A percentile compares a stretch with the other conserved stretches of the same genome.
Conservation (phyloP, 2,329 filamentous ascomycete genomes). For the Chaetomium strumarium region DNA sequence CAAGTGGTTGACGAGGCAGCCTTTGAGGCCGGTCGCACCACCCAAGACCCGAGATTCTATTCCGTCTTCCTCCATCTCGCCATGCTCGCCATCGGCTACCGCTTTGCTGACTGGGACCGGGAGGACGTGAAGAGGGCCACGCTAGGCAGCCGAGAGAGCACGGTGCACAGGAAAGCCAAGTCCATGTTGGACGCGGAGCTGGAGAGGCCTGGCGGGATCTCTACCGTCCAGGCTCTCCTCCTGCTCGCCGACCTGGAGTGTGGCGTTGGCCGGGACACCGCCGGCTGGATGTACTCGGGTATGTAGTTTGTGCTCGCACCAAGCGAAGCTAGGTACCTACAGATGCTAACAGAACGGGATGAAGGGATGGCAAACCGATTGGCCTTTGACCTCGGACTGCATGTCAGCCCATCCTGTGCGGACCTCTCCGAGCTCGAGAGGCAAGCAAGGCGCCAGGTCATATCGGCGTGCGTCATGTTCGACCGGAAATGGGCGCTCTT, state of each 20-base stretch:
- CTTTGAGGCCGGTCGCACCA: conserved; percentile 43
- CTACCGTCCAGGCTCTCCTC: conserved; percentile 46
- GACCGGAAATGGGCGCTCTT: conserved; percentile 53
- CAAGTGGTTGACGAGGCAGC: conserved; percentile 44
- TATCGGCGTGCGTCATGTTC: conserved; percentile 47
- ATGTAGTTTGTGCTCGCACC: conserved; percentile 26
- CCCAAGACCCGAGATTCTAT: conserved; percentile 44
- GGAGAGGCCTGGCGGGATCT: conserved; percentile 46
- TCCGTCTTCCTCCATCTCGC: conserved; percentile 47
- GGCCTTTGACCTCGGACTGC: conserved; percentile 44
- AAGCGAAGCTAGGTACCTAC: conserved; percentile 19
- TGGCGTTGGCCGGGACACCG: conserved; percentile 47
- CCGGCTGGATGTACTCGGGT: conserved; percentile 51
- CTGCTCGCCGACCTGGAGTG: conserved; percentile 49
- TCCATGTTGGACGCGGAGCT: conserved; percentile 49
- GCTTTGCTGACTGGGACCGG: conserved; percentile 43
- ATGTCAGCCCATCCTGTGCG: conserved; percentile 39
- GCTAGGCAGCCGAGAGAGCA: conserved; percentile 43
- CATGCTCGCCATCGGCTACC: conserved; percentile 47
- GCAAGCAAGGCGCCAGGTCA: conserved; percentile 44
- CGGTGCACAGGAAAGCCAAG: conserved; percentile 48
- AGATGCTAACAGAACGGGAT: conserved; percentile 7
- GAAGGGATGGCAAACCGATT: conserved; percentile 40
- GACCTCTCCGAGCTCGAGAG: conserved; percentile 42
- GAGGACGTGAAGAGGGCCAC: conserved; percentile 44